A percentile compares a stretch with the other conserved stretches of the same genome.
Conservation (phyloP, 2,329 filamentous ascomycete species). For the Raffaelea albimanens region DNA sequence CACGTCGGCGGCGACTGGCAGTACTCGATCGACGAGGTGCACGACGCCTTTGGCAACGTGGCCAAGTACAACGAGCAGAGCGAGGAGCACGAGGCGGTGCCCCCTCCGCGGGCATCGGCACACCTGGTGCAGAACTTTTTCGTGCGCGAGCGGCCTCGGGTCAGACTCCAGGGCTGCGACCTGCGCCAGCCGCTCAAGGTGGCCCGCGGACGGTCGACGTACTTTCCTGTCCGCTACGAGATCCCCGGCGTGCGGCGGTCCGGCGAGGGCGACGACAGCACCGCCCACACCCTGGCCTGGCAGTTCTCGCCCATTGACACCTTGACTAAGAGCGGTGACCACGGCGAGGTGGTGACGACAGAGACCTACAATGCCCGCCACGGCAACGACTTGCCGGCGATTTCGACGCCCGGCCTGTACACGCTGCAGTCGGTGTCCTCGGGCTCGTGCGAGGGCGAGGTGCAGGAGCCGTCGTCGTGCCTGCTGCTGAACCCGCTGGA, state of each 20-base stretch:
- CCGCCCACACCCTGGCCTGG: slow-evolving; percentile 67
- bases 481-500: slow-evolving; percentile 84
- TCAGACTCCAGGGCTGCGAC: slow-evolving; percentile 66
- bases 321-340: slow-evolving; percentile 60
- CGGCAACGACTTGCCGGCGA: slow-evolving; percentile 52
- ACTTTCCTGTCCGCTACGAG: slow-evolving; percentile 63
- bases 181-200: slow-evolving; percentile 73
- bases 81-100: slow-evolving; percentile 54
- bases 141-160: slow-evolving; percentile 77
- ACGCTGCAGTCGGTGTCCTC: slow-evolving; percentile 72
- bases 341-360: slow-evolving; percentile 47
- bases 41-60: slow-evolving; percentile 81
- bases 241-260: slow-evolving; percentile 45
- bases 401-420: slow-evolving; percentile 77
- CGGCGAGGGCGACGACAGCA: slow-evolving; percentile 15
- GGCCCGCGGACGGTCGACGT: slow-evolving; percentile 59
- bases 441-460: slow-evolving; percentile 74
- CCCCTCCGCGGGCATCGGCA: slow-evolving; percentile 26
- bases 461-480: slow-evolving; percentile 91
- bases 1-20: slow-evolving; percentile 70
- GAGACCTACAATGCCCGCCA: slow-evolving; percentile 54
- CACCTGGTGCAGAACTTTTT: slow-evolving; percentile 67
- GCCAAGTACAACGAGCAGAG: slow-evolving; percentile 60
- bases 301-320: slow-evolving; percentile 69
- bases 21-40: slow-evolving; percentile 85